Conservation (phyloP, 108 stramenopile genomes). For the Cylindrotheca closterium region DNA sequence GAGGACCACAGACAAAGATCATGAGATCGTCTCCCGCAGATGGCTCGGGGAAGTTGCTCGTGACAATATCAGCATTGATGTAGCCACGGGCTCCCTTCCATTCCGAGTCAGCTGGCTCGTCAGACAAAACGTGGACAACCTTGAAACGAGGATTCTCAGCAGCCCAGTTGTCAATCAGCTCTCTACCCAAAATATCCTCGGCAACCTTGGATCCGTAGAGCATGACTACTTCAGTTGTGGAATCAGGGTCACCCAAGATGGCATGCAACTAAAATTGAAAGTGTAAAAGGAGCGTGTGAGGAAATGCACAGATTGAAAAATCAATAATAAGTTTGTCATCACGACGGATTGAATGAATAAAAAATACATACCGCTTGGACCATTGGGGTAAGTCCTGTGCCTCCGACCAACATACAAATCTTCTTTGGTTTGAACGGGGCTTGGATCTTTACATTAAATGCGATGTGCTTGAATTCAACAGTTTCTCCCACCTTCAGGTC, state of each 20-base stretch:
- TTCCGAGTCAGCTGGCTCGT: slow-evolving; percentile 57
- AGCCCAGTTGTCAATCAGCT: slow-evolving; percentile 73
- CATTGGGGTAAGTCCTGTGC: slow-evolving; percentile 98
- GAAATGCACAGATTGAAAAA: too few species aligned
- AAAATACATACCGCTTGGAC: too few species aligned
- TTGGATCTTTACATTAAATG: slow-evolving; percentile 85
- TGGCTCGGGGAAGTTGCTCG: slow-evolving; percentile 38
- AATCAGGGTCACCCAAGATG: slow-evolving; percentile 56
- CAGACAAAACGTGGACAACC: slow-evolving; percentile 65
- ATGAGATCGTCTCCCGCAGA: slow-evolving; percentile 44
- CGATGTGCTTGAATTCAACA: slow-evolving; percentile 86
- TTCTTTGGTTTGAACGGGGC: slow-evolving; percentile 74
- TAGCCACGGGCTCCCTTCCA: slow-evolving; percentile 83
- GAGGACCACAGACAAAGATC: slow-evolving; percentile 95
- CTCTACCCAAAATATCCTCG: slow-evolving; percentile 84
- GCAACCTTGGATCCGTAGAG: slow-evolving; percentile 76
- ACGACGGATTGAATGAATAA: too few species aligned
- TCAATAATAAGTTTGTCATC: too few species aligned
- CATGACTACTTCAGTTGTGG: slow-evolving; percentile 53
- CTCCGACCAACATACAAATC: slow-evolving; percentile 95
- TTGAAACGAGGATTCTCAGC: slow-evolving; percentile 37
- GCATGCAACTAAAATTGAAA: too few species aligned
- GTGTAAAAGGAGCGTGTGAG: too few species aligned
- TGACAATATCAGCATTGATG: slow-evolving; percentile 66
- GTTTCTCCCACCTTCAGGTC: slow-evolving; percentile 38